Evolutionary conservation across 2,329 filamentous ascomycete genomes (phyloP).

Genomic region (Alternaria postmessia): DNA sequence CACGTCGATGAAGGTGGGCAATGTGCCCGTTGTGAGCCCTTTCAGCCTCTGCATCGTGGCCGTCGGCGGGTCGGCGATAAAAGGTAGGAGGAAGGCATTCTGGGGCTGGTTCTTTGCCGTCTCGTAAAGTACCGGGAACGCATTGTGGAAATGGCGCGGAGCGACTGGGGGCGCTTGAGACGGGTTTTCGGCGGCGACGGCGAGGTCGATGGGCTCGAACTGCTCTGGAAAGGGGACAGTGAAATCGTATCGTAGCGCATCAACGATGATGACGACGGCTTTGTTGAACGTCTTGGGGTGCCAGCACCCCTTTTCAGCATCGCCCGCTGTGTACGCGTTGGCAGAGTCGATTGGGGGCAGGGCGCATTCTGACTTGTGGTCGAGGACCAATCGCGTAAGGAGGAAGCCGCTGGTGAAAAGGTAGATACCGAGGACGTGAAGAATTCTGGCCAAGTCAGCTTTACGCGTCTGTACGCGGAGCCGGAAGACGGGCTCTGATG

Average conservation of each 20-base stretch:
- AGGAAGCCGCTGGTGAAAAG: conserved; percentile 97
- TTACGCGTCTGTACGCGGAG: background rate
- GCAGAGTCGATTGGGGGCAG: conserved; percentile 70
- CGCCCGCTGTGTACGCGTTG: conserved; percentile 49
- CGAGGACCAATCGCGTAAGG: conserved; percentile 81
- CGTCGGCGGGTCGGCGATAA: conserved; percentile 96
- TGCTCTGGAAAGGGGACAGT: conserved; percentile 77
- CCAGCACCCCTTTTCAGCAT: conserved; percentile 80
- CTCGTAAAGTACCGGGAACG: conserved; percentile 86
- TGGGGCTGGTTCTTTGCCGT: conserved; percentile 76
- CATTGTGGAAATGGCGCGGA: conserved; percentile 80
- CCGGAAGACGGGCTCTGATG: background rate
- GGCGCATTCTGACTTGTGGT: conserved; percentile 79
- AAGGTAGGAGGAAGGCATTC: conserved; percentile 89
- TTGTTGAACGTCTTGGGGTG: conserved; percentile 93
- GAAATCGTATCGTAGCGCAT: conserved; percentile 96
- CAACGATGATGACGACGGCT: conserved; percentile 87
- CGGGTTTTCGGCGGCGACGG: conserved; percentile 23
- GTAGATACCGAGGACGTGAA: conserved; percentile 83
- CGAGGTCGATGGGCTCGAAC: conserved; percentile 53
- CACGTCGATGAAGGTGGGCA: conserved; percentile 92
- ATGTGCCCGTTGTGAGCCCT: conserved; percentile 90
- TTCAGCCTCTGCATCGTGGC: conserved; percentile 92
- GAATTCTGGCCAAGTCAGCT: conserved; percentile 56
- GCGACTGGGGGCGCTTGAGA: conserved; percentile 22